Evolutionary conservation across 768 basidiomycete species (phyloP).

Genomic region (Mycena epipterygia): DNA sequence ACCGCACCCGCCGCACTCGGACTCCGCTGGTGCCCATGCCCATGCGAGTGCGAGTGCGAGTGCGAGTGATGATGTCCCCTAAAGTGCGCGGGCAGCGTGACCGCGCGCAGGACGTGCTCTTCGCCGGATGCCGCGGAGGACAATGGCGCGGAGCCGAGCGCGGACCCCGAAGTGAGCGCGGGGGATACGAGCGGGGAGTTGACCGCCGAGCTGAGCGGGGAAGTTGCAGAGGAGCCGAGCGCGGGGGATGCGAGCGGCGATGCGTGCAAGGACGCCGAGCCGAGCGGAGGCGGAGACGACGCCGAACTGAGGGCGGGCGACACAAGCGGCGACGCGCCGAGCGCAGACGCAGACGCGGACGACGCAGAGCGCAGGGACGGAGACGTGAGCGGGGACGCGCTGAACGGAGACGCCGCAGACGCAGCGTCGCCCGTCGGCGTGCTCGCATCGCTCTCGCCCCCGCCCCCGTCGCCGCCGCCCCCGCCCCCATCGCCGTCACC

Average conservation of each 20-base stretch:
- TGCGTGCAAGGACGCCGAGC: not conserved
- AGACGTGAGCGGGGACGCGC: not conserved
- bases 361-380: not conserved
- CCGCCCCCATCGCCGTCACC: constrained; percentile 54
- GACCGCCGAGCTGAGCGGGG: not conserved
- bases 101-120: constrained; percentile 43
- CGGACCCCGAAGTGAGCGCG: not conserved
- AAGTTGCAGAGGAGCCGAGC: too few species aligned
- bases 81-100: constrained; percentile 51
- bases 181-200: not conserved
- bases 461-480: constrained; percentile 12
- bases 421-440: constrained; percentile 14
- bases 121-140: constrained; percentile 42
- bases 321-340: not conserved
- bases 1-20: constrained; percentile 32
- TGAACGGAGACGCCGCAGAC: not conserved
- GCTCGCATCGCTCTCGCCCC: not conserved
- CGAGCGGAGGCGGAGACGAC: too few species aligned
- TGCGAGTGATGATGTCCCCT: constrained; percentile 42
- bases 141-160: not conserved
- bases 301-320: too few species aligned
- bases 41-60: constrained; percentile 23
- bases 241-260: not conserved
- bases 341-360: not conserved
- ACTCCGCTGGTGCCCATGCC: constrained; percentile 32